Percentiles rank a stretch among this genome's conserved stretches.
These are phyloP conservation scores for Hansfordia pulvinata DNA, from an alignment of 2,329 filamentous ascomycete genomes.

Conservation along the genomic window DNA sequence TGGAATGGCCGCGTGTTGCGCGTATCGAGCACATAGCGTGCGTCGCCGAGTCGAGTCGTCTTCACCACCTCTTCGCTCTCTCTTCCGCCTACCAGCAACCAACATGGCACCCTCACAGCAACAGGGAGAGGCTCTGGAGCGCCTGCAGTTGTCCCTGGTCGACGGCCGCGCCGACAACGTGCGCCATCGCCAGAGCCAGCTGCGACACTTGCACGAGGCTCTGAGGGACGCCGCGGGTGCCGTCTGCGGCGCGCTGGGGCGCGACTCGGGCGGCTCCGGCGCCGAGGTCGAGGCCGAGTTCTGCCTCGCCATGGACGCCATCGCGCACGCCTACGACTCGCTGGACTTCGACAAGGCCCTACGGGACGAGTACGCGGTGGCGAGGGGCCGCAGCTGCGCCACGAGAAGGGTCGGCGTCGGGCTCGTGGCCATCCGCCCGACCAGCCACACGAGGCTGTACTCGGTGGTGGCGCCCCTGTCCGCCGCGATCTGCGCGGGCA, in stretches of 20 bases:
- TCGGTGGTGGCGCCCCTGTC: constrained; percentile 16
- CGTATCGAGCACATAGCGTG: no score
- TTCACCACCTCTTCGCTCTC: no score
- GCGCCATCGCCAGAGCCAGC: constrained; percentile 22
- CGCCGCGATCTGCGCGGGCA: constrained; percentile 21
- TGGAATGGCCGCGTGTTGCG: no score
- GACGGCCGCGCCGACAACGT: constrained; percentile 23
- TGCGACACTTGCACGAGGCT: constrained; percentile 19
- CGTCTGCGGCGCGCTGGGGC: constrained; percentile 16
- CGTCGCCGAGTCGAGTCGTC: no score
- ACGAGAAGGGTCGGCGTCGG: constrained; percentile 11
- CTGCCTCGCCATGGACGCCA: constrained; percentile 14
- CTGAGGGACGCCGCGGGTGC: constrained; percentile 14
- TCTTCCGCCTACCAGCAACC: no score
- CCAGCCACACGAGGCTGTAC: constrained; percentile 16
- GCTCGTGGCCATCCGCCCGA: constrained; percentile 17
- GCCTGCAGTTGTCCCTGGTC: constrained; percentile 18
- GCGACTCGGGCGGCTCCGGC: constrained; percentile 14
- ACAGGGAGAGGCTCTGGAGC: no score
- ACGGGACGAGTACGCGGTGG: constrained; percentile 16
- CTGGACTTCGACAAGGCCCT: constrained; percentile 14
- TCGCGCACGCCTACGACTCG: constrained; percentile 14
- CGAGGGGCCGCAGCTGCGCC: constrained; percentile 10
- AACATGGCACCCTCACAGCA: no score
- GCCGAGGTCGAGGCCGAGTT: constrained; percentile 20